Evolutionary conservation across 1,284 basidiomycete species (phyloP).

Genomic region (Phlebopus sp.): DNA sequence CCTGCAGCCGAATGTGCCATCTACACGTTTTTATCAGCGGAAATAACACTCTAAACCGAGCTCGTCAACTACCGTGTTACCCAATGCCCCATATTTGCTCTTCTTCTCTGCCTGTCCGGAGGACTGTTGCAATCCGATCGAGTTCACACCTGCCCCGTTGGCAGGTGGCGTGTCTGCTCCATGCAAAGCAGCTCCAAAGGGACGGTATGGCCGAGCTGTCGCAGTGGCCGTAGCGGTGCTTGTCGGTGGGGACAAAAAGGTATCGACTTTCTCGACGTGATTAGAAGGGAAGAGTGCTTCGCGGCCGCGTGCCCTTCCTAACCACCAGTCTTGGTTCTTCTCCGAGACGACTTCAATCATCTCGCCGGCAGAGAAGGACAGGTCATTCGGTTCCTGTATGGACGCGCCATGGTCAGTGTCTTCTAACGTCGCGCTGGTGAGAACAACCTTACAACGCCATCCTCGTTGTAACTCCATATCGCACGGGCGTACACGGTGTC

Average conservation of each 20-base stretch:
- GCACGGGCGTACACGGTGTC: slow-evolving; percentile 47
- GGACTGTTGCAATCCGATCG: slow-evolving; percentile 37
- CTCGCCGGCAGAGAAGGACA: slow-evolving; percentile 34
- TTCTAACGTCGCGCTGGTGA: slow-evolving; percentile 1
- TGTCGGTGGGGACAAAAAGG: slow-evolving; percentile 10
- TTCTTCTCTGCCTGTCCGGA: slow-evolving; percentile 48
- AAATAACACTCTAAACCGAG: slow-evolving; percentile 6
- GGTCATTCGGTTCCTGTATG: slow-evolving; percentile 49
- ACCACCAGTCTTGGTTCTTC: slow-evolving; percentile 41
- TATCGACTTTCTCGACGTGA: slow-evolving; percentile 52
- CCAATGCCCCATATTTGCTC: slow-evolving; percentile 53
- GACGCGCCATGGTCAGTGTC: slow-evolving; percentile 9
- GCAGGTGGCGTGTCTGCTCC: slow-evolving; percentile 37
- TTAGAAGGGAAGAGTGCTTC: slow-evolving; percentile 66
- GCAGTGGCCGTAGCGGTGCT: neutral
- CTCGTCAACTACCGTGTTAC: slow-evolving; percentile 45
- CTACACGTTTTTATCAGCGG: slow-evolving; percentile 34
- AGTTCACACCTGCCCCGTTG: slow-evolving; percentile 30
- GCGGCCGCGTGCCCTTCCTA: slow-evolving; percentile 45
- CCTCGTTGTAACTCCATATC: slow-evolving; percentile 65
- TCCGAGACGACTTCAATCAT: slow-evolving; percentile 34
- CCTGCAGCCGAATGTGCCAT: slow-evolving; percentile 68
- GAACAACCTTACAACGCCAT: slow-evolving; percentile 40
- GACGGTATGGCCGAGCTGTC: slow-evolving; percentile 33
- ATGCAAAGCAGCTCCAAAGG: slow-evolving; percentile 42